Conservation (phyloP, 2,329 filamentous ascomycete species). For the Talaromyces sp. region DNA sequence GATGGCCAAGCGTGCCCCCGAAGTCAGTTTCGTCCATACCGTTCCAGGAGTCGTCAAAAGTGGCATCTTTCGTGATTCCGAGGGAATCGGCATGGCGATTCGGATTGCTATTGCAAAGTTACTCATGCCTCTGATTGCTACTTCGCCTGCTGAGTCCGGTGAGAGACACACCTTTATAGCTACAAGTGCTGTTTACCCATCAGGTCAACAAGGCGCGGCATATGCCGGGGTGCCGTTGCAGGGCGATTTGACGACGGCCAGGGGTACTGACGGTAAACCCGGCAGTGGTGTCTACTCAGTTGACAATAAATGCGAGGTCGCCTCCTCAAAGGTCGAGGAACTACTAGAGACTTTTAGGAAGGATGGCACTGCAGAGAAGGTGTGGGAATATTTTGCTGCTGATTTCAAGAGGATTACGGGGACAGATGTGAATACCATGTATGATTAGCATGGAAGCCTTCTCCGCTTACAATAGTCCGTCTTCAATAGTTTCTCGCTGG, state of each 20-base stretch:
- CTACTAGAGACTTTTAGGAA: conserved; percentile 2
- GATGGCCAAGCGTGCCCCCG: conserved; percentile 46
- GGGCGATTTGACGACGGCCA: background rate
- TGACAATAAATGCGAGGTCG: background rate
- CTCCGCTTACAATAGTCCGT: background rate
- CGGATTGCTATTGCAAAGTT: background rate
- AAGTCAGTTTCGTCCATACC: conserved; percentile 49
- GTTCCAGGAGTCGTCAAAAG: conserved; percentile 50
- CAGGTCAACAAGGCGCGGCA: background rate
- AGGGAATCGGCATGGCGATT: background rate
- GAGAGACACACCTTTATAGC: background rate
- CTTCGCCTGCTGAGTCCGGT: background rate
- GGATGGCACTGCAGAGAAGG: conserved; percentile 3
- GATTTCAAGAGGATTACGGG: conserved; percentile 10
- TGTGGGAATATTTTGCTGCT: conserved; percentile 2
- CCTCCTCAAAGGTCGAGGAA: background rate
- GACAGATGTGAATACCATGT: background rate
- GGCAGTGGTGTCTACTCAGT: conserved; percentile 12
- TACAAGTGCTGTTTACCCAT: background rate
- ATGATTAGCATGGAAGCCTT: background rate
- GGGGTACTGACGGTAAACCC: background rate
- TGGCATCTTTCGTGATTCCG: conserved; percentile 31
- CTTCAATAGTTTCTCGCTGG: no score
- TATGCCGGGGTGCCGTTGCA: background rate
- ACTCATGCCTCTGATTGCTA: background rate